Evolutionary conservation across 306 rosid species (phyloP).

Genomic region (Pterocarpus macrocarpus): DNA sequence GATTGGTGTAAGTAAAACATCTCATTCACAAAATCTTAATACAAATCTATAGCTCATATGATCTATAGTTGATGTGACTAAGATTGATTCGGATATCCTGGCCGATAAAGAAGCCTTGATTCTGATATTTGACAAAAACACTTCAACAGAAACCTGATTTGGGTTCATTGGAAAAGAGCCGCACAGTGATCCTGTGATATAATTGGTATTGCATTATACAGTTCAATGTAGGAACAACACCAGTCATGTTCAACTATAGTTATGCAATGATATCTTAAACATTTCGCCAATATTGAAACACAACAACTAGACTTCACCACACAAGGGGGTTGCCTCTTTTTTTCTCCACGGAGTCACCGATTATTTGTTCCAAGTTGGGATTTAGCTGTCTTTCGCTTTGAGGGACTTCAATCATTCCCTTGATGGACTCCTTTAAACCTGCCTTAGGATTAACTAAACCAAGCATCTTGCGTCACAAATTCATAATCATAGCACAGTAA

Average conservation of each 20-base stretch:
- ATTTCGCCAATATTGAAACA: constrained; percentile 50
- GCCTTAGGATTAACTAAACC: constrained; percentile 24
- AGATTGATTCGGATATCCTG: constrained; percentile 54
- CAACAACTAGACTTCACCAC: constrained; percentile 47
- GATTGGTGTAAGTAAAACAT: constrained; percentile 58
- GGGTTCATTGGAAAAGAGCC: constrained; percentile 41
- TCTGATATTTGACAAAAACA: constrained; percentile 54
- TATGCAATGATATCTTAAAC: not conserved
- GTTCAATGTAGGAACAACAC: constrained; percentile 22
- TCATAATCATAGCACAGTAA: constrained; percentile 15
- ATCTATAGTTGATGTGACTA: constrained; percentile 48
- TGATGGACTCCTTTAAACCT: constrained; percentile 29
- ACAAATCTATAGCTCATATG: constrained; percentile 40
- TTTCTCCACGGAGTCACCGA: constrained; percentile 14
- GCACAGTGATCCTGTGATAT: not conserved
- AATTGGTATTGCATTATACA: constrained; percentile 40
- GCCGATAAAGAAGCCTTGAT: constrained; percentile 41
- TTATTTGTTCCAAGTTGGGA: constrained; percentile 57
- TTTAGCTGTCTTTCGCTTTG: constrained; percentile 53
- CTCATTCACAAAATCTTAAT: constrained; percentile 53
- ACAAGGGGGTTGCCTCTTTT: constrained; percentile 18
- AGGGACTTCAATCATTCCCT: constrained; percentile 53
- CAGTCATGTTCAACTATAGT: constrained; percentile 32
- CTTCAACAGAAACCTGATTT: constrained; percentile 42
- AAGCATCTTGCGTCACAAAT: constrained; percentile 38